These are phyloP conservation scores for Piper betle DNA, from an alignment of 164 flowering plant genomes.

Conservation along the genomic window DNA sequence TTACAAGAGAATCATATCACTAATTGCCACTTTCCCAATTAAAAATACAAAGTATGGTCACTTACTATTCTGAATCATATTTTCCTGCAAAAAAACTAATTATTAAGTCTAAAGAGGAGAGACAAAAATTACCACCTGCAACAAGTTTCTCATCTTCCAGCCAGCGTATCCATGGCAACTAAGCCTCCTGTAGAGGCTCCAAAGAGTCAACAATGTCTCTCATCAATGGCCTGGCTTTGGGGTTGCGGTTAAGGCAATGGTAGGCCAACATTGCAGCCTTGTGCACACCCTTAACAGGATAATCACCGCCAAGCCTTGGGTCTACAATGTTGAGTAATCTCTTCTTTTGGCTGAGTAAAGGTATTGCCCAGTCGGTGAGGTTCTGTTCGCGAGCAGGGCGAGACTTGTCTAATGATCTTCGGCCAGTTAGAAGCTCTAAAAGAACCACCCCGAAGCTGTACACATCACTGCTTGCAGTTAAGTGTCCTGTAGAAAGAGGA, in stretches of 20 bases:
- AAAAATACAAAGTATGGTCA: too few relatives aligned
- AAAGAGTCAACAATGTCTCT: conserved; percentile 79
- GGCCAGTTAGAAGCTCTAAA: too few relatives aligned
- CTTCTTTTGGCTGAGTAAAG: conserved; percentile 68
- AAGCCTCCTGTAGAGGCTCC: conserved; percentile 63
- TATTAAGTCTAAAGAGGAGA: too few relatives aligned
- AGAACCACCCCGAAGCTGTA: too few relatives aligned
- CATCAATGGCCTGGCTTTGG: conserved; percentile 91
- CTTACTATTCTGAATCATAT: too few relatives aligned
- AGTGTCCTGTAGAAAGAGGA: conserved; percentile 46
- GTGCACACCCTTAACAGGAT: conserved; percentile 63
- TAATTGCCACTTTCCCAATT: too few relatives aligned
- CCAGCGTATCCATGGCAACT: too few relatives aligned
- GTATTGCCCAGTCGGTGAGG: conserved; percentile 77
- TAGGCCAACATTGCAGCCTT: conserved; percentile 94
- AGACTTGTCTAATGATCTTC: conserved; percentile 66
- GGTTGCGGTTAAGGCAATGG: conserved; percentile 76
- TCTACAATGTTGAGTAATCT: conserved; percentile 61
- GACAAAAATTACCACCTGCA: too few relatives aligned
- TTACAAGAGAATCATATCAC: too few relatives aligned
- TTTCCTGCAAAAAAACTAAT: too few relatives aligned
- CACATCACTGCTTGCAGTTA: conserved; percentile 72
- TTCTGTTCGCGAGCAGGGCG: conserved; percentile 70
- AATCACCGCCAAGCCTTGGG: conserved; percentile 67
- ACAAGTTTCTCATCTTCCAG: too few relatives aligned